Evolutionary conservation across 305 asterid species (phyloP).

Genomic region (Fraxinus floribunda): DNA sequence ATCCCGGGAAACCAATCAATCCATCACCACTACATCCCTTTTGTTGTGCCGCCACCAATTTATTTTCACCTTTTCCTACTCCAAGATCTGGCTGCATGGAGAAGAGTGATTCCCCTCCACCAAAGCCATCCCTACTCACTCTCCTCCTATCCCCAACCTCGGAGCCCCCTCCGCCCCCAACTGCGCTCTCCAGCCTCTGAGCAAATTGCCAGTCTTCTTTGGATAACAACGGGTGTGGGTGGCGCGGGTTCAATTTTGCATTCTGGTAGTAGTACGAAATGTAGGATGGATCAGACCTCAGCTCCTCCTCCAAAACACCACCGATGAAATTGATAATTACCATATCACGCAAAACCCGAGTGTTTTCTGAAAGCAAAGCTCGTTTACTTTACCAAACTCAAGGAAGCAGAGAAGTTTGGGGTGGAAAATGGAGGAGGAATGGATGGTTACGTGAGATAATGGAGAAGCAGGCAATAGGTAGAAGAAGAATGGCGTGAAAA

Average conservation of each 20-base stretch:
- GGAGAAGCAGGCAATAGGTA: too few species aligned
- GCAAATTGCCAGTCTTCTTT: constrained; percentile 43
- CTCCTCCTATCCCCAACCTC: constrained; percentile 54
- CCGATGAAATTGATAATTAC: too few species aligned
- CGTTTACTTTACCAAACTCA: too few species aligned
- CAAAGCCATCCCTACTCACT: constrained; percentile 23
- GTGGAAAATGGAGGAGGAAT: too few species aligned
- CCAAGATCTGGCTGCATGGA: constrained; percentile 44
- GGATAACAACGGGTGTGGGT: constrained; percentile 47
- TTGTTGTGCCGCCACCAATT: constrained; percentile 24
- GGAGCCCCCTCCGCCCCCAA: constrained; percentile 27
- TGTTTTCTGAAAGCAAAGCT: too few species aligned
- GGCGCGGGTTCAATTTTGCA: constrained; percentile 61
- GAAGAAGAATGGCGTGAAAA: too few species aligned
- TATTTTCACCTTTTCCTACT: constrained; percentile 33
- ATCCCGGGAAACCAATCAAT: constrained; percentile 47
- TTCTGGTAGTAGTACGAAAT: constrained; percentile 53
- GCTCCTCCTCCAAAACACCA: constrained; percentile 45
- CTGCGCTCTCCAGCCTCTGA: constrained; percentile 31
- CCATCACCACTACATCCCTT: constrained; percentile 55
- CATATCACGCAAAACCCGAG: too few species aligned
- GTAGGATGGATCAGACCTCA: constrained; percentile 71
- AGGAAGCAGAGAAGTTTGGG: too few species aligned
- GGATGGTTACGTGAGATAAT: too few species aligned
- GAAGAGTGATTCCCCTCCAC: constrained; percentile 47